phyloP scores from a whole-genome alignment of 2,329 filamentous ascomycete species.

The Botrytis galanthina region DNA sequence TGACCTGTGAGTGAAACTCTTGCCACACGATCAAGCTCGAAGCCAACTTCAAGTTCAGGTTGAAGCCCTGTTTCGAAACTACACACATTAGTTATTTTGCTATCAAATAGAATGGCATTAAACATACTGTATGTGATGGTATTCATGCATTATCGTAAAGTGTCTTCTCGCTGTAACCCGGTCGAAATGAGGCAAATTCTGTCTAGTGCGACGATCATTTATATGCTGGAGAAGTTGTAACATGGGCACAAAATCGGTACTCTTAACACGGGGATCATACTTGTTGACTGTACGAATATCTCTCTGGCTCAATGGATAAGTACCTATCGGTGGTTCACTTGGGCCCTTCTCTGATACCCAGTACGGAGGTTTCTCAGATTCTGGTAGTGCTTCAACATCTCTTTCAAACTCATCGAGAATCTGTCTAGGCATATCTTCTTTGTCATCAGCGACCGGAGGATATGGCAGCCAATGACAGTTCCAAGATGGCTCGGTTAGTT shows the following conservation, averaged over 20 bases:
- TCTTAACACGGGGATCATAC: not conserved
- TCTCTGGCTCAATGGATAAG: not conserved
- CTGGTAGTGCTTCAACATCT: slow-evolving; percentile 17
- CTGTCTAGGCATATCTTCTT: not conserved
- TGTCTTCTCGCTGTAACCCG: not conserved
- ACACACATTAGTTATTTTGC: not conserved
- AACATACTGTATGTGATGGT: slow-evolving; percentile 12
- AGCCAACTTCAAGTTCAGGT: not conserved
- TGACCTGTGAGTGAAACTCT: slow-evolving; percentile 32
- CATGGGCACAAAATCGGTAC: not conserved
- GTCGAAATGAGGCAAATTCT: not conserved
- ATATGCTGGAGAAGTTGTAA: not conserved
- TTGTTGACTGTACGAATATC: not conserved
- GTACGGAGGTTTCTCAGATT: slow-evolving; percentile 12
- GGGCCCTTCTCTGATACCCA: slow-evolving; percentile 18
- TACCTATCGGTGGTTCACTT: not conserved
- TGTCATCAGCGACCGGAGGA: not conserved
- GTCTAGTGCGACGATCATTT: not conserved
- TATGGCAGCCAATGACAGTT: slow-evolving; percentile 8
- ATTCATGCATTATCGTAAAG: not conserved
- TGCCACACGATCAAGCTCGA: slow-evolving; percentile 18
- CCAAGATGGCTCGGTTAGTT: slow-evolving; percentile 7
- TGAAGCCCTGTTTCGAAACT: not conserved
- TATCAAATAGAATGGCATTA: not conserved
- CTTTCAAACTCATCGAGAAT: slow-evolving; percentile 22